Evolutionary conservation across 768 basidiomycete genomes (phyloP).

Genomic region (Auricularia sp.): DNA sequence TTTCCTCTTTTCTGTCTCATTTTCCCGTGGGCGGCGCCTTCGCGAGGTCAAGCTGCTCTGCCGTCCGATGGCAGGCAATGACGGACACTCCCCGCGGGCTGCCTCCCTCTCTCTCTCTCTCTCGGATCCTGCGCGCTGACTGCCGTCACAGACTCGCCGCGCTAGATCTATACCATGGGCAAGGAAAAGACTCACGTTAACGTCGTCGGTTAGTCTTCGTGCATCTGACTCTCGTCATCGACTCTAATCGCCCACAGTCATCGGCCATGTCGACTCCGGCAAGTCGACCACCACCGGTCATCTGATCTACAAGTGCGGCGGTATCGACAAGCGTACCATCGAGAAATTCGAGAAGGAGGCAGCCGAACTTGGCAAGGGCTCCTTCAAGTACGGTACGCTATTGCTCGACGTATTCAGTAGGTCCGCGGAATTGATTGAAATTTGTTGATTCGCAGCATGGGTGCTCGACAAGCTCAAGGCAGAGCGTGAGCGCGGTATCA

Average conservation of each 20-base stretch:
- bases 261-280: conserved; percentile 79
- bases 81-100: too few relatives aligned
- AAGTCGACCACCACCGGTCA: conserved; percentile 99
- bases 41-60: too few relatives aligned
- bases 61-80: too few relatives aligned
- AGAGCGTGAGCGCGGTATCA: conserved; percentile 99
- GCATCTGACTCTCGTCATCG: background rate
- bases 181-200: conserved; percentile 95
- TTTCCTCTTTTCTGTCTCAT: too few relatives aligned
- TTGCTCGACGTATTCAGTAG: background rate
- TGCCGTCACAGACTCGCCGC: too few relatives aligned
- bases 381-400: conserved; percentile 86
- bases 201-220: conserved; percentile 77
- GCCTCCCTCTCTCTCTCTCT: too few relatives aligned
- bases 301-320: conserved; percentile 99
- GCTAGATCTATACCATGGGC: conserved; percentile 54
- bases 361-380: conserved; percentile 98
- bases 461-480: conserved; percentile 99
- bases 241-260: background rate
- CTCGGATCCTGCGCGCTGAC: too few relatives aligned
- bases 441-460: conserved; percentile 72
- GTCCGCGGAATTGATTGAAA: background rate
- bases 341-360: conserved; percentile 99
- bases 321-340: conserved; percentile 99
- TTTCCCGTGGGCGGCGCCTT: too few relatives aligned